These are phyloP conservation scores for Nakaseomyces kungkrabaensis DNA, from an alignment of 1,139 yeast genomes.

Conservation along the genomic window DNA sequence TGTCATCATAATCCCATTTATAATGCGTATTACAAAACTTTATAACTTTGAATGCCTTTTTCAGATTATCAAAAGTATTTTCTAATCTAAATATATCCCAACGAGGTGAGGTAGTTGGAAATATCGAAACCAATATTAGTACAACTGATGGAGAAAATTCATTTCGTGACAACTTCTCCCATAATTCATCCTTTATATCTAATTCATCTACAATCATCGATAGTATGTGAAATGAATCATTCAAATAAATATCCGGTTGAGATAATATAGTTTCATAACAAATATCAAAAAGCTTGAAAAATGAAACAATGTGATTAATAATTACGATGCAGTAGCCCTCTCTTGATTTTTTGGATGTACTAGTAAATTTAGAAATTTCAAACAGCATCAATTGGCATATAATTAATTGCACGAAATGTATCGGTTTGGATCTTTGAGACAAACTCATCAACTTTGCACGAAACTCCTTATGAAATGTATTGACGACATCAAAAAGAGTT, in stretches of 20 bases:
- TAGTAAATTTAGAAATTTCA: constrained; percentile 20
- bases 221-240: constrained; percentile 17
- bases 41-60: constrained; percentile 14
- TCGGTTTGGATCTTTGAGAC: constrained; percentile 22
- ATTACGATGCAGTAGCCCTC: constrained; percentile 14
- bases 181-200: constrained; percentile 10
- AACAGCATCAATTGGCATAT: constrained; percentile 23
- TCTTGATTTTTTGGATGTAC: constrained; percentile 10
- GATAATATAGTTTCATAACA: constrained; percentile 10
- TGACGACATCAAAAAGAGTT: constrained; percentile 12
- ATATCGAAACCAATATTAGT: constrained; percentile 12
- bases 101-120: constrained; percentile 14
- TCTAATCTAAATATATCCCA: constrained; percentile 20
- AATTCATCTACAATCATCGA: constrained; percentile 12
- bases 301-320: constrained; percentile 20
- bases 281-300: constrained; percentile 19
- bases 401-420: constrained; percentile 26
- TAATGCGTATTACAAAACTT: constrained; percentile 10
- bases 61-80: constrained; percentile 8
- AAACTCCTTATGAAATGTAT: constrained; percentile 21
- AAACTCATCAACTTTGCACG: constrained; percentile 19
- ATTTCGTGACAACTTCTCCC: constrained; percentile 16
- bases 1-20: constrained; percentile 17
- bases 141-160: constrained; percentile 14
- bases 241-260: constrained; percentile 8